A percentile compares a stretch with the other conserved stretches of the same genome.
phyloP scores from a whole-genome alignment of 768 basidiomycete genomes.

The Phylloporus scabripes region DNA sequence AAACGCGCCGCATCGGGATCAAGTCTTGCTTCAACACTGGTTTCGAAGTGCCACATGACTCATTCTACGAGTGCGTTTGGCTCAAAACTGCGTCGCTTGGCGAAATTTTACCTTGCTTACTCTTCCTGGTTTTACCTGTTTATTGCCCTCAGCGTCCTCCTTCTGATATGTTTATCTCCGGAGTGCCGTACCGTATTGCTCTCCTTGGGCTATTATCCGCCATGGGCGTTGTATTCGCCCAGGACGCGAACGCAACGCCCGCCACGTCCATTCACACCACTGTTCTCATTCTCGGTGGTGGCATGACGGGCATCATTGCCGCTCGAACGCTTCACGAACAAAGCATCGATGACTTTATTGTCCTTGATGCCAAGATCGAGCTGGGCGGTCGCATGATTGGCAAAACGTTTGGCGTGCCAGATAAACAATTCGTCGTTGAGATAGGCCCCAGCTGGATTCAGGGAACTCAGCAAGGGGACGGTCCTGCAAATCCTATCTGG shows the following conservation, averaged over 20 bases:
- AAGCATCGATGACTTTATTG: slow-evolving; percentile 52
- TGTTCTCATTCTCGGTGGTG: slow-evolving; percentile 61
- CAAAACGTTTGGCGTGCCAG: slow-evolving; percentile 37
- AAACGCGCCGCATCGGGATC: background rate
- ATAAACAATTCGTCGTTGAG: slow-evolving; percentile 43
- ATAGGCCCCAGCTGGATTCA: slow-evolving; percentile 59
- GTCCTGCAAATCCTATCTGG: slow-evolving; percentile 55
- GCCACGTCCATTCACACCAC: slow-evolving; percentile 16
- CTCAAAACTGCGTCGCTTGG: background rate
- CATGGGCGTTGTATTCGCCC: slow-evolving; percentile 1
- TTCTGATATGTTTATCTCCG: slow-evolving; percentile 11
- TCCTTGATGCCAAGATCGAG: slow-evolving; percentile 54
- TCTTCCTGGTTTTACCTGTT: background rate
- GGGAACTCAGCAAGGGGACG: slow-evolving; percentile 42
- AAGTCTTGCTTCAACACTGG: background rate
- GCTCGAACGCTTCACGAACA: slow-evolving; percentile 52
- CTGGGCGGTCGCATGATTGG: slow-evolving; percentile 59
- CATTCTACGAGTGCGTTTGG: background rate
- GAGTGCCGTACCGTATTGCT: background rate
- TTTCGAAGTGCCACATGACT: background rate
- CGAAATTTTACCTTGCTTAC: background rate
- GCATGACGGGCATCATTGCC: slow-evolving; percentile 60
- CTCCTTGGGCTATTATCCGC: slow-evolving; percentile 7
- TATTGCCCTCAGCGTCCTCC: background rate
- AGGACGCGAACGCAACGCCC: slow-evolving; percentile 1